phyloP scores from a whole-genome alignment of 106 monocot genomes.

The Phalaenopsis equestris region DNA sequence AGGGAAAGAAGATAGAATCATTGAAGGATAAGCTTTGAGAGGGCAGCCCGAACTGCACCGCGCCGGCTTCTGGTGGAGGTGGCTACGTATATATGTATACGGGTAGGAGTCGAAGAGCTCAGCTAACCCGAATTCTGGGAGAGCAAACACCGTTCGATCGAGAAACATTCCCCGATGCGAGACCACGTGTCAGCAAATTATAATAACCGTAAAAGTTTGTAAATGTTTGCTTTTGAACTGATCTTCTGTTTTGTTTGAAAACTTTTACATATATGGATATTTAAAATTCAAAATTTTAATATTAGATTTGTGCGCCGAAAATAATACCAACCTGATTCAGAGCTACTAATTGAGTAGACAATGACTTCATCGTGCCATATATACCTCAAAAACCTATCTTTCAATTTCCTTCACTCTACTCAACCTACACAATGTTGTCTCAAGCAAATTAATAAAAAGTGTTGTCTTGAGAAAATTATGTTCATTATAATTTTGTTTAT shows the following conservation, averaged over 20 bases:
- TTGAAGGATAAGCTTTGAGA: neutral
- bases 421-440: no score
- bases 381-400: no score
- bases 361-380: no score
- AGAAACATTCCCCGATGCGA: neutral
- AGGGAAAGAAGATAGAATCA: conserved; percentile 5
- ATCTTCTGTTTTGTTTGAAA: neutral
- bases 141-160: neutral
- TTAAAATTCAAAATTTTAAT: no score
- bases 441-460: no score
- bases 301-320: no score
- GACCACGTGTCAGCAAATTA: neutral
- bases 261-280: no score
- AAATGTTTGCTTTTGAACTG: neutral
- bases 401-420: no score
- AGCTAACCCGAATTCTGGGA: neutral
- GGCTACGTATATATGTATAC: neutral
- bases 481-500: no score
- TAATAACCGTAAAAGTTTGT: neutral
- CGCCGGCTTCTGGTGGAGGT: neutral
- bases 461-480: no score
- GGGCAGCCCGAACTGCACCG: conserved; percentile 26
- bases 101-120: neutral
- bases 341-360: no score
- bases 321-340: no score